Percentiles rank a stretch among this genome's conserved stretches.
phyloP scores from a whole-genome alignment of 352 stramenopile genomes.

The Globisporangium uncinulatum region DNA sequence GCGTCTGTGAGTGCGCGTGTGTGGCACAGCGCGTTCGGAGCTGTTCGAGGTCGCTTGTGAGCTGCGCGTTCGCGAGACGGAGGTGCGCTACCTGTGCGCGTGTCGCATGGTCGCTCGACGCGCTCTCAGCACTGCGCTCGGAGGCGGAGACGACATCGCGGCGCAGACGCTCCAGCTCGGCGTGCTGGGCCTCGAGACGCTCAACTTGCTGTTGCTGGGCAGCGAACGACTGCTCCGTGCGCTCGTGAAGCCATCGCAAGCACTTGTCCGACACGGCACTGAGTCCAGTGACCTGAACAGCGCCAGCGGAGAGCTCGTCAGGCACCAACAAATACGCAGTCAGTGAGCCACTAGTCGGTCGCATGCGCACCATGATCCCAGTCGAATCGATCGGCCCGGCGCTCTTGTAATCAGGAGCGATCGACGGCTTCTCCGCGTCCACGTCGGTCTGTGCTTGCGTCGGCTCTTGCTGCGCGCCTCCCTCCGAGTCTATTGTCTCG shows the following conservation, averaged over 20 bases:
- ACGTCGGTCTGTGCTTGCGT: not conserved
- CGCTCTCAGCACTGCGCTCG: conserved; percentile 14
- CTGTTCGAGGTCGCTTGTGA: conserved; percentile 16
- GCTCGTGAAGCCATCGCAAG: conserved; percentile 45
- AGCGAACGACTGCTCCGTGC: conserved; percentile 38
- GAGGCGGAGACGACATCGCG: conserved; percentile 14
- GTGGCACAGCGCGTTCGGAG: conserved; percentile 10
- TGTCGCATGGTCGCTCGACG: conserved; percentile 8
- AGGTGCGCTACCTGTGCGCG: conserved; percentile 8
- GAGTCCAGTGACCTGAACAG: conserved; percentile 34
- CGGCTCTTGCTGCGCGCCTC: not conserved
- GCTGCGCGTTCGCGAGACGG: conserved; percentile 13
- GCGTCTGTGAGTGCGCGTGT: conserved; percentile 24
- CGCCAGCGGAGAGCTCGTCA: not conserved
- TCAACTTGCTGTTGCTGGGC: conserved; percentile 38
- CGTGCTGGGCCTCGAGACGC: conserved; percentile 39
- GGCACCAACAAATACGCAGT: conserved; percentile 1
- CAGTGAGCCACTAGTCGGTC: too few species aligned
- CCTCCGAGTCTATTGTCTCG: conserved; percentile 30
- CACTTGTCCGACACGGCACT: conserved; percentile 42
- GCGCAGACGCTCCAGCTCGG: conserved; percentile 28
- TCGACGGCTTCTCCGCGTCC: not conserved
- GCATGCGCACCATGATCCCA: conserved; percentile 6
- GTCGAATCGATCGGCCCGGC: conserved; percentile 4
- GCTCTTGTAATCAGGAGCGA: not conserved